These are phyloP conservation scores for Citeromyces matritensis DNA, from an alignment of 805 yeast species.

Conservation along the genomic window DNA sequence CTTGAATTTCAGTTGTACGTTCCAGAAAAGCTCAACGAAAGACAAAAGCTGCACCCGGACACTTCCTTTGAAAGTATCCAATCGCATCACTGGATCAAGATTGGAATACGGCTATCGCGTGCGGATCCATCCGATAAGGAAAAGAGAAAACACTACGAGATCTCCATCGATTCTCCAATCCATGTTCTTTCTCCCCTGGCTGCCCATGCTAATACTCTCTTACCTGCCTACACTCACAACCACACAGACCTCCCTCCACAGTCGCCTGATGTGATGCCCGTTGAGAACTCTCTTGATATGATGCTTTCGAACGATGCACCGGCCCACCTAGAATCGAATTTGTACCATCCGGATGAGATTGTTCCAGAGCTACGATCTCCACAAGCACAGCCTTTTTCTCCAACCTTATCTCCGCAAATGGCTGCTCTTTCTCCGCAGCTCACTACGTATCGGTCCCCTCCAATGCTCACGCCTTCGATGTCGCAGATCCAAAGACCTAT, in stretches of 20 bases:
- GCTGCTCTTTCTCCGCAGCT: slow-evolving; percentile 13
- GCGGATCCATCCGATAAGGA: slow-evolving; percentile 30
- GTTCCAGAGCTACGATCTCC: slow-evolving; percentile 38
- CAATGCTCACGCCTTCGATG: slow-evolving; percentile 17
- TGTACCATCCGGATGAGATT: slow-evolving; percentile 37
- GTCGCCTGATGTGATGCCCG: slow-evolving; percentile 38
- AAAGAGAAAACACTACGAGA: slow-evolving; percentile 84
- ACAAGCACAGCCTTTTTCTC: slow-evolving; percentile 50
- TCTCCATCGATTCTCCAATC: slow-evolving; percentile 89
- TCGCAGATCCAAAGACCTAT: slow-evolving; percentile 28
- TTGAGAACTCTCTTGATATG: slow-evolving; percentile 18
- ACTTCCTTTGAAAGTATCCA: slow-evolving; percentile 69
- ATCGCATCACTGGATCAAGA: slow-evolving; percentile 91
- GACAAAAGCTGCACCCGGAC: slow-evolving; percentile 64
- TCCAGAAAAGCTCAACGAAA: slow-evolving; percentile 50
- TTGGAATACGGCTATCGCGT: slow-evolving; percentile 67
- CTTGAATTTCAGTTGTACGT: slow-evolving; percentile 78
- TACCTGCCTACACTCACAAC: slow-evolving; percentile 46
- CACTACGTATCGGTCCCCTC: slow-evolving; percentile 3
- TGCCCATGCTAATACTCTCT: slow-evolving; percentile 63
- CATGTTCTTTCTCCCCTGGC: slow-evolving; percentile 66
- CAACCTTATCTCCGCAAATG: slow-evolving; percentile 17
- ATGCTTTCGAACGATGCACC: slow-evolving; percentile 11
- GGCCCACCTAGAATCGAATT: slow-evolving; percentile 21
- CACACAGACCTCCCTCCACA: slow-evolving; percentile 13